A percentile compares a stretch with the other conserved stretches of the same genome.
Evolutionary conservation across 345 rosid genomes (phyloP).

Genomic region (Noccaea caerulescens): DNA sequence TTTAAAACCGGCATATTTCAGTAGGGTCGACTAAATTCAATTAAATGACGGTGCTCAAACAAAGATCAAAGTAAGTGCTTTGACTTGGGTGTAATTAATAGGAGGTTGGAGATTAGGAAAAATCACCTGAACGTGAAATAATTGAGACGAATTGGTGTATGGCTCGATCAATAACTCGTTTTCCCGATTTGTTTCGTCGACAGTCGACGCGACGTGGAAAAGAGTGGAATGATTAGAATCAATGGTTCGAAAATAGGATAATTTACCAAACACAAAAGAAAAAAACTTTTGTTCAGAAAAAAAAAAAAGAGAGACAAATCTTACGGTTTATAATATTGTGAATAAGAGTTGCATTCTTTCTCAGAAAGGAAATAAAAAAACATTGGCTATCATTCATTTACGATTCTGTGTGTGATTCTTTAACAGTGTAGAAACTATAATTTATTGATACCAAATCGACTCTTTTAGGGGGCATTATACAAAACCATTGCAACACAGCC

Average conservation of each 20-base stretch:
- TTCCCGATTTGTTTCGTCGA: constrained; percentile 19
- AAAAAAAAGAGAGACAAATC: background rate
- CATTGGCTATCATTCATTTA: too few relatives aligned
- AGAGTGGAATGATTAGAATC: background rate
- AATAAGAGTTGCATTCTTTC: background rate
- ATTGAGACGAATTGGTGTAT: constrained; percentile 19
- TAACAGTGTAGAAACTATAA: background rate
- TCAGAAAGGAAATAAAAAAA: too few relatives aligned
- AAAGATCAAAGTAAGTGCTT: background rate
- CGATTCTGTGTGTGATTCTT: background rate
- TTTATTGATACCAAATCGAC: too few relatives aligned
- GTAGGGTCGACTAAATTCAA: constrained; percentile 20
- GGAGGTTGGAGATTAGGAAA: constrained; percentile 11
- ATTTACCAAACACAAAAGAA: too few relatives aligned
- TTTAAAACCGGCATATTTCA: background rate
- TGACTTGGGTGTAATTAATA: constrained; percentile 23
- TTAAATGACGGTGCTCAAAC: constrained; percentile 24
- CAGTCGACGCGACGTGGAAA: background rate
- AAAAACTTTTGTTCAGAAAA: too few relatives aligned
- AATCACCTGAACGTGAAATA: background rate
- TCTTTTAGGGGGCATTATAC: too few relatives aligned
- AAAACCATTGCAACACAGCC: background rate
- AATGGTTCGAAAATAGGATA: too few relatives aligned
- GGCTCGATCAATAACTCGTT: background rate
- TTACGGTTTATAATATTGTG: background rate